Base-by-base conservation (phyloP, 2,329 filamentous ascomycete genomes). In the Trichoderma sp. region DNA sequence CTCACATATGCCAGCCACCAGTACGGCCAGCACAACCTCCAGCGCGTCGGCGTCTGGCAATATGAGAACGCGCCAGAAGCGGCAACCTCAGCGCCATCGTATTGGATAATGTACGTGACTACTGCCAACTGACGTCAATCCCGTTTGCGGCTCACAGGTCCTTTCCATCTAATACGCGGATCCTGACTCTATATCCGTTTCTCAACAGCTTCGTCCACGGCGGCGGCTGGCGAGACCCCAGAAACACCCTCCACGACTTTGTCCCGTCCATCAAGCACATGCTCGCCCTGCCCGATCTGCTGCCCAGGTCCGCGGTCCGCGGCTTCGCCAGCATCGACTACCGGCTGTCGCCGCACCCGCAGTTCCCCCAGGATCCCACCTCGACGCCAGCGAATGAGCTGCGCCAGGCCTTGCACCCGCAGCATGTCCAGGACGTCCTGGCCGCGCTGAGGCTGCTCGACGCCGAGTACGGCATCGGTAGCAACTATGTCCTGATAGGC, bases 241-340 rank as follows among this genome's bases (percentile, higher is more conserved):
- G 75, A 61, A 78, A 82, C 63, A 78, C 78, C 48, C 77, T 81
- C 30, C 71, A 78, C 59, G 79, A 79, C 64, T 84, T 85, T 69
- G 67, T 73, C 28, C 76, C 81, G 4, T 77, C 80, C 57, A 78
- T 86, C 57, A 73, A 76, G 64, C 71, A 75, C 43, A 74, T 86
- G 65, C 71, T 80, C 52, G 66, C 70, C n/a, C 72, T 70, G 5
- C 68, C 69, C 30, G 67, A 73, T 28, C 66, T 71, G 30, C 62
- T 71, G 30, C 62, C 70, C 21, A 66, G 65, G 9, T 66, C 74
- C 28, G 73, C 76, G 56, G 78, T 91, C 65, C 83, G 84, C 24
- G 88, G 84, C 66, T 85, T 90, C 71, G 84, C 87, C 30, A 88
- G 87, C 51, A 76, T 89, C 64, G 84, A 87, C 71, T 89, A 89